These are phyloP conservation scores for Eruca vesicaria DNA, from an alignment of 441 rosid genomes.

Conservation along the genomic window DNA sequence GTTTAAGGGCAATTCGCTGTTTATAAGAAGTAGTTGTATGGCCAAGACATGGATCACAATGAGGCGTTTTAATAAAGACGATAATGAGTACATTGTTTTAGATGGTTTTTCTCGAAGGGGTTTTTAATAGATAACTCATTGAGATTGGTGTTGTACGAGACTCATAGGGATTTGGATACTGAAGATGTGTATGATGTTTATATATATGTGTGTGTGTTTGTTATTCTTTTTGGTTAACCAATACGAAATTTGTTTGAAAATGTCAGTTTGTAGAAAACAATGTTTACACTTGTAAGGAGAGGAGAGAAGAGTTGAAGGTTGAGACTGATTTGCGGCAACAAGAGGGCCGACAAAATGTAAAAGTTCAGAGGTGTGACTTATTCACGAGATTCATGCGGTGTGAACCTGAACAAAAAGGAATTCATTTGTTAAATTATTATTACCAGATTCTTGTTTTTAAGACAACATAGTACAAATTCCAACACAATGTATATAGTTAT, in stretches of 20 bases:
- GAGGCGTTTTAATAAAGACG: too few relatives aligned
- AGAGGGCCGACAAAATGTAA: background rate
- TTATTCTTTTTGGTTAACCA: background rate
- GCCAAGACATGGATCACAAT: background rate
- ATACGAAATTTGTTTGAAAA: background rate
- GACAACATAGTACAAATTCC: background rate
- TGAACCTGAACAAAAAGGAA: background rate
- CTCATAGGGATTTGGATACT: background rate
- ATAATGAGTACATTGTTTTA: conserved; percentile 4
- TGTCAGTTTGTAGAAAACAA: background rate
- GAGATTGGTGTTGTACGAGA: background rate
- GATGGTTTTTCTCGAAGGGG: background rate
- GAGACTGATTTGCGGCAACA: background rate
- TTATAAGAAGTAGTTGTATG: conserved; percentile 7
- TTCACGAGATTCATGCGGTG: background rate
- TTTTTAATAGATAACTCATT: background rate
- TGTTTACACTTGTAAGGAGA: background rate
- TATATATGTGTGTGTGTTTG: too few relatives aligned
- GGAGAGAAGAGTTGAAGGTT: background rate
- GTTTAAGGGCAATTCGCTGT: too few relatives aligned
- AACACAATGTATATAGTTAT: too few relatives aligned
- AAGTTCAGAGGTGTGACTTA: background rate
- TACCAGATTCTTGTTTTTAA: background rate
- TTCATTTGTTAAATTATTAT: background rate
- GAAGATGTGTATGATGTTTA: background rate